These are phyloP conservation scores for Thermothielavioides terrestris DNA, from an alignment of 495 filamentous ascomycete genomes.

Conservation along the genomic window DNA sequence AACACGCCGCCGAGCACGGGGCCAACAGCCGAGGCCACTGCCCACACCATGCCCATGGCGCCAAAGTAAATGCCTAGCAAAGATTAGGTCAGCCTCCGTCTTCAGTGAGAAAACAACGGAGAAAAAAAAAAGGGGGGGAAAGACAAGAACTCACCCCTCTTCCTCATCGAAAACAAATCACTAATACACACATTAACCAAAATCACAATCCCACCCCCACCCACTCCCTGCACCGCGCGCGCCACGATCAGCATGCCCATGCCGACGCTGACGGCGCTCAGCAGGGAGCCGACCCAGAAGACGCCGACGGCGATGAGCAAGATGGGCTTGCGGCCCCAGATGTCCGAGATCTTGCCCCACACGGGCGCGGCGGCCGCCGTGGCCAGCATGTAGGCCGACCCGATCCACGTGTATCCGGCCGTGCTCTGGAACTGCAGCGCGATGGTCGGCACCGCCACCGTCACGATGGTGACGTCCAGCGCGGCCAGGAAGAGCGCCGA, in stretches of 20 bases:
- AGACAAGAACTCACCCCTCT: constrained; percentile 39
- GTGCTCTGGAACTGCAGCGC: constrained; percentile 52
- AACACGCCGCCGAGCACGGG: constrained; percentile 61
- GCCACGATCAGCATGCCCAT: constrained; percentile 70
- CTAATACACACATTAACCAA: constrained; percentile 75
- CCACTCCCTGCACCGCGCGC: constrained; percentile 73
- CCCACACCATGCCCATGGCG: constrained; percentile 44
- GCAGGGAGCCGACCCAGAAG: constrained; percentile 69
- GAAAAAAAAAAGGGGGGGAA: not conserved
- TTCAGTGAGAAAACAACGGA: not conserved
- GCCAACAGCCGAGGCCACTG: constrained; percentile 45
- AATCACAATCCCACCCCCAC: constrained; percentile 72
- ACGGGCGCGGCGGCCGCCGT: constrained; percentile 59
- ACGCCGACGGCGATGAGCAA: constrained; percentile 61
- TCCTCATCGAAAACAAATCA: constrained; percentile 65
- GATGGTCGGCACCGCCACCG: constrained; percentile 47
- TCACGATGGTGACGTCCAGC: constrained; percentile 35
- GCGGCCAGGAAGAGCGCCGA: constrained; percentile 47
- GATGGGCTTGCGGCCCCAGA: constrained; percentile 77
- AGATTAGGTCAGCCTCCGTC: not conserved
- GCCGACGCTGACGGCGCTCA: constrained; percentile 57
- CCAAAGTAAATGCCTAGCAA: constrained; percentile 48
- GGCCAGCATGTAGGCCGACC: constrained; percentile 60
- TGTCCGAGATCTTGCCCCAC: constrained; percentile 81
- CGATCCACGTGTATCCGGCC: constrained; percentile 71